Percentiles rank a stretch among this genome's conserved stretches.
Conservation (phyloP, 1,284 basidiomycete genomes). For the Irpex sp. region DNA sequence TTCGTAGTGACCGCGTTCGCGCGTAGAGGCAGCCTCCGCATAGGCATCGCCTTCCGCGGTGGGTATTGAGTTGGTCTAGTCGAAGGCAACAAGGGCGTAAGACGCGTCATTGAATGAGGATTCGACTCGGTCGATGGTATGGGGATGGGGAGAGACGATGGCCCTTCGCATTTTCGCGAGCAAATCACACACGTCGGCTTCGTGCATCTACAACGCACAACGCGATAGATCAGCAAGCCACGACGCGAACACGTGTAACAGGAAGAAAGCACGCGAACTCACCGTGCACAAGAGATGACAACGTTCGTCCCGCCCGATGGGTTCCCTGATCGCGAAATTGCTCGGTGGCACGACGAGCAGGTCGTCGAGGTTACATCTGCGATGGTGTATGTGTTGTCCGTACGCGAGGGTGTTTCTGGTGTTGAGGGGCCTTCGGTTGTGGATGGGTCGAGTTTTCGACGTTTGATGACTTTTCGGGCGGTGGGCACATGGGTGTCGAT, state of each 20-base stretch:
- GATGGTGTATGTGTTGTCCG: background rate
- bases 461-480: background rate
- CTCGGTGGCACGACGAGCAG: conserved; percentile 4
- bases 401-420: background rate
- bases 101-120: no score
- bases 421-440: background rate
- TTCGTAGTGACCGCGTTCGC: background rate
- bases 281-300: background rate
- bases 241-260: background rate
- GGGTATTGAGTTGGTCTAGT: background rate
- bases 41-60: background rate
- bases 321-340: background rate
- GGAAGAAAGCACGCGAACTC: background rate
- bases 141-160: background rate
- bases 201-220: conserved; percentile 5
- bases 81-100: background rate
- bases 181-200: conserved; percentile 14
- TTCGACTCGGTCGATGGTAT: background rate
- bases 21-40: background rate
- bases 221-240: background rate
- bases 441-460: background rate
- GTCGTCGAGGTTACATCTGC: background rate
- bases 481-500: background rate
- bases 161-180: conserved; percentile 15
- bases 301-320: background rate